Evolutionary conservation across 1,284 basidiomycete genomes (phyloP).

Genomic region (Austroboletus novae-zelandiae): DNA sequence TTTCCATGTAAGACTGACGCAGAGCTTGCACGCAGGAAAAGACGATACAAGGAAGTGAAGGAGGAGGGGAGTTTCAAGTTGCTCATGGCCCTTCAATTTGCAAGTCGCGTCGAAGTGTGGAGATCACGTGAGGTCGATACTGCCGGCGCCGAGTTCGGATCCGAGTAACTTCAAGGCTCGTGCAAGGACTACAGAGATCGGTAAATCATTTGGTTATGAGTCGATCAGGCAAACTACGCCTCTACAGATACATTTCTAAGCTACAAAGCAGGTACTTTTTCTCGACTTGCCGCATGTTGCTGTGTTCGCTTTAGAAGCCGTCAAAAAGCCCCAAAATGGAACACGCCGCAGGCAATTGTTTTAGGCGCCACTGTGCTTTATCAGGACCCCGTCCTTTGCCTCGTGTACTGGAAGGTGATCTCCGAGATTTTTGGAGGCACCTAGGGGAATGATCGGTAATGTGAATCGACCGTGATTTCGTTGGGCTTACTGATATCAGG

Average conservation of each 20-base stretch:
- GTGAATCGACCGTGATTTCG: neutral
- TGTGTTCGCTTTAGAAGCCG: neutral
- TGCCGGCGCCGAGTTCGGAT: neutral
- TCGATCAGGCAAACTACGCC: conserved; percentile 2
- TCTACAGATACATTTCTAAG: conserved; percentile 1
- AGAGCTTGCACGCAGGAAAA: conserved; percentile 58
- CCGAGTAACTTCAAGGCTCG: neutral
- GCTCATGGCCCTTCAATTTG: neutral
- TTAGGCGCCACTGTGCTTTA: conserved; percentile 7
- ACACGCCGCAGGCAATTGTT: conserved; percentile 8
- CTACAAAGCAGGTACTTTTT: conserved; percentile 8
- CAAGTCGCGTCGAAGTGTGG: no score
- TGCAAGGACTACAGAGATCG: neutral
- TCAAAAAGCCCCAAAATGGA: conserved; percentile 4
- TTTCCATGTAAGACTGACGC: conserved; percentile 60
- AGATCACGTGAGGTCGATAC: no score
- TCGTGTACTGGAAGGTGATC: conserved; percentile 15
- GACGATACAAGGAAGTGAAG: conserved; percentile 61
- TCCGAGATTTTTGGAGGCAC: conserved; percentile 21
- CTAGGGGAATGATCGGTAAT: conserved; percentile 16
- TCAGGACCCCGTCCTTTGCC: conserved; percentile 13
- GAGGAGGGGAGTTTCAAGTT: conserved; percentile 40
- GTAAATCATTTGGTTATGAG: neutral
- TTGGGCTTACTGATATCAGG: conserved; percentile 21
- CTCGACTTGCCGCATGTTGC: neutral